Percentiles rank a stretch among this genome's conserved stretches.
Evolutionary conservation across 192 early-diverging fungal species (phyloP).

Genomic region (Geranomyces variabilis): DNA sequence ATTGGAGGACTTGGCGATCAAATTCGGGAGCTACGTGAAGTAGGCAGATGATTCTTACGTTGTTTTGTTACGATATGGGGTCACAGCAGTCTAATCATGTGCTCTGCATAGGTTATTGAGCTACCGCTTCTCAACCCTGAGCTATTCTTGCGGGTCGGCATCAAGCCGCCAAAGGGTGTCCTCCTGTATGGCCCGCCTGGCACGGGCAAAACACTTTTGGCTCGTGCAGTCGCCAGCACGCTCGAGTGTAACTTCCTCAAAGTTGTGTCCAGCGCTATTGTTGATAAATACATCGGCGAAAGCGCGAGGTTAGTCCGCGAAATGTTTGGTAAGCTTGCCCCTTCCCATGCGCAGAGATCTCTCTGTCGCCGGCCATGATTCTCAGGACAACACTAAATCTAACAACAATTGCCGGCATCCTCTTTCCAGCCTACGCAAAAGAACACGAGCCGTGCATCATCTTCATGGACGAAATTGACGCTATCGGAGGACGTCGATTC

Average conservation of each 20-base stretch:
- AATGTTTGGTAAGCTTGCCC: conserved; percentile 84
- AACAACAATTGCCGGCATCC: too few relatives aligned
- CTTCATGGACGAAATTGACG: conserved; percentile 99
- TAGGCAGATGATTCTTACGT: conserved; percentile 19
- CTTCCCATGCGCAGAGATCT: too few relatives aligned
- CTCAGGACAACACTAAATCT: too few relatives aligned
- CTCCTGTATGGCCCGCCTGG: conserved; percentile 95
- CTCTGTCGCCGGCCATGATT: too few relatives aligned
- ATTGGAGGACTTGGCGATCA: conserved; percentile 96
- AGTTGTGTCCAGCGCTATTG: conserved; percentile 97
- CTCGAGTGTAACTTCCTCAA: conserved; percentile 99
- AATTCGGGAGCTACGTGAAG: conserved; percentile 96
- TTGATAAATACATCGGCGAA: conserved; percentile 99
- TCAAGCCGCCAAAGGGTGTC: conserved; percentile 98
- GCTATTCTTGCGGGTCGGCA: conserved; percentile 94
- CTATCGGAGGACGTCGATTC: conserved; percentile 98
- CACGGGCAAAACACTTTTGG: conserved; percentile 97
- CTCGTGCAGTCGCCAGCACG: conserved; percentile 95
- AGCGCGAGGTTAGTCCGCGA: conserved; percentile 95
- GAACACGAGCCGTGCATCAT: conserved; percentile 99
- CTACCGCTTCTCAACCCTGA: conserved; percentile 98
- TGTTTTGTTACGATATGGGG: too few relatives aligned
- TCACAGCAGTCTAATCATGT: background rate
- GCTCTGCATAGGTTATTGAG: conserved; percentile 80
- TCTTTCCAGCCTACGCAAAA: conserved; percentile 77